Evolutionary conservation across 805 yeast species (phyloP), one percentile per base, ranked within the genome.

Genomic region (Saturnispora halmiae): DNA sequence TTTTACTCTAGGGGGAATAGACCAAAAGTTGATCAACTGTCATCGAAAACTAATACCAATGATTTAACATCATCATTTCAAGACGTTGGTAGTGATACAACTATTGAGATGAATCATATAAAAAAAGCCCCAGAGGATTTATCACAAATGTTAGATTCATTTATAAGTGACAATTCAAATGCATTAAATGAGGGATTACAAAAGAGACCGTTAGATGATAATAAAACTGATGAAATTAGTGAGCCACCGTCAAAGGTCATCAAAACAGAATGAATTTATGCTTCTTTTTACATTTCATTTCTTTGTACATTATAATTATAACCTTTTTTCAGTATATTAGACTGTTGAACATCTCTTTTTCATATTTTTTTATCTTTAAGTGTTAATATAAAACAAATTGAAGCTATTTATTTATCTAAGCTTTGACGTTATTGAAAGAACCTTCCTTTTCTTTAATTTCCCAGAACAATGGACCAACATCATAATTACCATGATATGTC

Each of bases 401-500:
- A 15, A 27, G 14, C 16, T 27, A 34, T 26, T 29, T 20, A 27
- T n/a, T 31, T 24, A 15, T 18, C 25, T 60, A 71, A 30, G 67
- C 72, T 20, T 70, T 70, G 29, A 84, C 92, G 56, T 86, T 84
- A 60, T 84, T 83, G 66, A 90, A 92, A 9, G 96, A 86, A 41
- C 81, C 77, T 66, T 90, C 97, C 53, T 75, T 67, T 58, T 75
- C 88, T 65, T 88, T 90, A 53, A 83, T 75, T 55, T 84, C 90
- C 90, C 95, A 90, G 68, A 92, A 84, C 42, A 83, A 70, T 34
- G 82, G 77, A 46, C 94, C 95, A 49, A 87, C 95, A 59, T 88
- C 88, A 64, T 80, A 80, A 62, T 92, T 92, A 50, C 98, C 98
- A 58, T 92, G 96, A 68, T 75, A 92, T 28, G 73, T 73, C 98